Conservation (phyloP, 352 stramenopile genomes). For the Stramenopiles sp. region DNA sequence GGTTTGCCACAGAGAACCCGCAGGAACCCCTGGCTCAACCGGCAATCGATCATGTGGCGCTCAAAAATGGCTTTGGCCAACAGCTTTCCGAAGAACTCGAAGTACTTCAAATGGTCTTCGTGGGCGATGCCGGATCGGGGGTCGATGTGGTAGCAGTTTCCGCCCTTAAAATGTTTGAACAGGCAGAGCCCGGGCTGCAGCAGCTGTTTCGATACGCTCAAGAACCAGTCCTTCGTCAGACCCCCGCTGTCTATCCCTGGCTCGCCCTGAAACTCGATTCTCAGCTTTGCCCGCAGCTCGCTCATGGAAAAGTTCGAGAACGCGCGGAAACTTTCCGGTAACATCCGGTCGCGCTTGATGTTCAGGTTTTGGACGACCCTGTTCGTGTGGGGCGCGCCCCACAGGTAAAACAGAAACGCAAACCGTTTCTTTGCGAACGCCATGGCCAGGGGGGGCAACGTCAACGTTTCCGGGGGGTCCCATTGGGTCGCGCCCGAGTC, state of each 20-base stretch:
- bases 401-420: neutral
- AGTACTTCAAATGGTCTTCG: too few relatives aligned
- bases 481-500: neutral
- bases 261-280: conserved; percentile 52
- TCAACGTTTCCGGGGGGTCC: neutral
- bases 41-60: too few relatives aligned
- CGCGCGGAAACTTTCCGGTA: neutral
- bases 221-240: conserved; percentile 53
- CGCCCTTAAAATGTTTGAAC: neutral
- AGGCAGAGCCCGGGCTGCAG: neutral
- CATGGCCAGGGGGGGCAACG: neutral
- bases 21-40: too few relatives aligned
- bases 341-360: neutral
- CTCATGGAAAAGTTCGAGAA: too few relatives aligned
- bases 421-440: neutral
- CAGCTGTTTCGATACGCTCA: too few relatives aligned
- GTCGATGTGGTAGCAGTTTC: neutral
- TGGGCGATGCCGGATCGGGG: neutral
- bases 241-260: conserved; percentile 56
- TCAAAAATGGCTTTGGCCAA: too few relatives aligned
- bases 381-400: neutral
- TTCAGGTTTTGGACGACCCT: neutral
- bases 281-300: conserved; percentile 42
- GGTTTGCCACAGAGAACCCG: too few relatives aligned
- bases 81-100: too few relatives aligned